phyloP scores from a whole-genome alignment of 2,329 filamentous ascomycete genomes.

The Aspergillus quadricinctus region DNA sequence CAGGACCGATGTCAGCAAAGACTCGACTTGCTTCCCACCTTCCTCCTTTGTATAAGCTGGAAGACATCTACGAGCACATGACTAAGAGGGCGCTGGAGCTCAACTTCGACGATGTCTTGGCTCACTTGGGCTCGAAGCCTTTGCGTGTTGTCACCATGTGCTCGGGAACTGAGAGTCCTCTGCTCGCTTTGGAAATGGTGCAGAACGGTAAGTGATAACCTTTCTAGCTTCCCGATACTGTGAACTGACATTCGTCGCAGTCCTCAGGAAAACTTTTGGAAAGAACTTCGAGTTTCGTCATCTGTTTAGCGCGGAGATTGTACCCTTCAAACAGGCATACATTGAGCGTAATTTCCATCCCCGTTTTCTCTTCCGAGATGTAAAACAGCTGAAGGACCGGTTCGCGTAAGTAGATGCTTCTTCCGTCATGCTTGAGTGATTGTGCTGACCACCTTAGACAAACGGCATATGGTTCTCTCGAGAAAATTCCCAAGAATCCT shows the following conservation, averaged over 20 bases:
- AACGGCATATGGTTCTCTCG: slow-evolving; percentile 62
- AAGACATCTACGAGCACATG: slow-evolving; percentile 28
- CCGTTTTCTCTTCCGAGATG: slow-evolving; percentile 54
- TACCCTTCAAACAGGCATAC: slow-evolving; percentile 60
- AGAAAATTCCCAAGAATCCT: slow-evolving; percentile 52
- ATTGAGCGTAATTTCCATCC: slow-evolving; percentile 57
- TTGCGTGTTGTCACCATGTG: slow-evolving; percentile 67
- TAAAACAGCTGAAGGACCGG: slow-evolving; percentile 50
- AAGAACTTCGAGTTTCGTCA: slow-evolving; percentile 48
- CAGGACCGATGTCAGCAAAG: slow-evolving; percentile 1
- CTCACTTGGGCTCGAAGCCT: slow-evolving; percentile 29
- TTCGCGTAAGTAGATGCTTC: slow-evolving; percentile 42
- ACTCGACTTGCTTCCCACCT: slow-evolving; percentile 17
- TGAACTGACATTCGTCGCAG: slow-evolving; percentile 9
- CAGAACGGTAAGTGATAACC: slow-evolving; percentile 36
- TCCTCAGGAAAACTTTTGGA: slow-evolving; percentile 29
- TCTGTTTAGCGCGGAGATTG: slow-evolving; percentile 61
- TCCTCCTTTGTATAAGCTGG: slow-evolving; percentile 23
- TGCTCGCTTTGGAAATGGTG: slow-evolving; percentile 61
- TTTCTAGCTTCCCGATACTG: too few species aligned
- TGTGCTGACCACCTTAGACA: slow-evolving; percentile 41
- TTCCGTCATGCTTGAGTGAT: neutral
- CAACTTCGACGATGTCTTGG: slow-evolving; percentile 44
- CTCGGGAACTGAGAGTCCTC: slow-evolving; percentile 71
- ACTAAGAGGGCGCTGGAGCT: slow-evolving; percentile 19